Percentiles rank a stretch among this genome's conserved stretches.
phyloP scores from a whole-genome alignment of 768 basidiomycete species.

The Boletus reticulatus region DNA sequence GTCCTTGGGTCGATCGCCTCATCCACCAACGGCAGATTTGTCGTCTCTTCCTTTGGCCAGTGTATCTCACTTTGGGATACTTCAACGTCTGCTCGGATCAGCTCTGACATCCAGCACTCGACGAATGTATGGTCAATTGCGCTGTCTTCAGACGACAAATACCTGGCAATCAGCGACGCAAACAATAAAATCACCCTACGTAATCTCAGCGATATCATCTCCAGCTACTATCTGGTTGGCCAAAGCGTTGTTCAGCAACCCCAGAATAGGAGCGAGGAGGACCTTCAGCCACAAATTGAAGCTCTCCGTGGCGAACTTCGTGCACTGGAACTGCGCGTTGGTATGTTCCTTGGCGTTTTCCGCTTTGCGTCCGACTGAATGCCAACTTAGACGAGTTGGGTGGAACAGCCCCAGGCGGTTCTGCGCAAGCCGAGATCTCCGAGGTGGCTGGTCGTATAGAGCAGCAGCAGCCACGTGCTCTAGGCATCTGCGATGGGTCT shows the following conservation, averaged over 20 bases:
- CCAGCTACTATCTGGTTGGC: conserved; percentile 1
- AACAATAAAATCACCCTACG: neutral
- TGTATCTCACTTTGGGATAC: conserved; percentile 6
- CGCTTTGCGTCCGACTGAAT: neutral
- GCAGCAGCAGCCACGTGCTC: neutral
- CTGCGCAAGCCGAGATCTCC: neutral
- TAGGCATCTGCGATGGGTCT: neutral
- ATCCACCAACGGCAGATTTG: neutral
- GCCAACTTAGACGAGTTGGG: neutral
- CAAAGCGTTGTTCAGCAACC: neutral
- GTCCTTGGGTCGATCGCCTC: neutral
- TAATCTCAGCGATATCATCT: neutral
- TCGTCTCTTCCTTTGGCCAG: neutral
- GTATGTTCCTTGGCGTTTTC: neutral
- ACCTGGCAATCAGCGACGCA: neutral
- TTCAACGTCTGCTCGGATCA: neutral
- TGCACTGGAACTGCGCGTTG: neutral
- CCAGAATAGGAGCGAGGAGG: neutral
- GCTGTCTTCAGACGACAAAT: conserved; percentile 1
- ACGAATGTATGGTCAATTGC: neutral
- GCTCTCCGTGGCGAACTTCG: neutral
- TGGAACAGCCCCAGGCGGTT: neutral
- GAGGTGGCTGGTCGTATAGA: neutral
- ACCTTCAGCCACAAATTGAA: neutral
- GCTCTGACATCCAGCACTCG: neutral